Evolutionary conservation across 805 yeast species (phyloP), one percentile per base, ranked within the genome.

Genomic region (Saccharomycopsis selenospora): DNA sequence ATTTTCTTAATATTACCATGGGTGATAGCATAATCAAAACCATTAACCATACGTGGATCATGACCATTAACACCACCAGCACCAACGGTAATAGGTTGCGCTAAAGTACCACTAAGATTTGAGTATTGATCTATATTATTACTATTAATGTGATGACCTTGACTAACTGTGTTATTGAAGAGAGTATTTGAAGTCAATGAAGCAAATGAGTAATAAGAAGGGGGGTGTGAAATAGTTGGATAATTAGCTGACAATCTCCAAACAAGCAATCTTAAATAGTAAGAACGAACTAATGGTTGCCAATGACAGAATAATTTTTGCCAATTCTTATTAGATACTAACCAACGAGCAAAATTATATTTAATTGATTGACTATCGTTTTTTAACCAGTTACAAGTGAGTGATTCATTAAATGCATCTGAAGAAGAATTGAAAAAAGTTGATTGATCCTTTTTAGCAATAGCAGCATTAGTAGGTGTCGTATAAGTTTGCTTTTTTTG

Each of bases 231-330:
- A 27, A 27, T 27, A 18, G 43, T 69, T 67, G 40, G 23, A 23
- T 38, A 38, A 38, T 38, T 20, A 67, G 48, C 51, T 13, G 50
- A 40, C 40, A 82, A 62, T 53, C 86, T 74, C 84, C 91, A 87
- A 43, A 85, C 71, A 14, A 87, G 51, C 20, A 87, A 68, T 36
- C 89, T 68, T 43, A 76, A 69, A 61, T 80, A 87, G 57, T 80
- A 84, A 3, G 83, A 73, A 30, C 95, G 68, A 22, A 85, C 80
- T 14, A 86, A 62, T 2, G 95, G 89, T 57, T 80, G 76, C 87
- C 95, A 88, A 63, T 88, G 95, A 33, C 80, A 74, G 57, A 87
- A 79, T 52, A 75, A 76, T 43, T 69, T 66, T 28, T 63, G 63
- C 82, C 90, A 85, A 28, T 68, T 65, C 1, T 59, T 55, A 3